These are phyloP conservation scores for Populus trichocarpa DNA, from an alignment of 441 rosid genomes.

Conservation along the genomic window DNA sequence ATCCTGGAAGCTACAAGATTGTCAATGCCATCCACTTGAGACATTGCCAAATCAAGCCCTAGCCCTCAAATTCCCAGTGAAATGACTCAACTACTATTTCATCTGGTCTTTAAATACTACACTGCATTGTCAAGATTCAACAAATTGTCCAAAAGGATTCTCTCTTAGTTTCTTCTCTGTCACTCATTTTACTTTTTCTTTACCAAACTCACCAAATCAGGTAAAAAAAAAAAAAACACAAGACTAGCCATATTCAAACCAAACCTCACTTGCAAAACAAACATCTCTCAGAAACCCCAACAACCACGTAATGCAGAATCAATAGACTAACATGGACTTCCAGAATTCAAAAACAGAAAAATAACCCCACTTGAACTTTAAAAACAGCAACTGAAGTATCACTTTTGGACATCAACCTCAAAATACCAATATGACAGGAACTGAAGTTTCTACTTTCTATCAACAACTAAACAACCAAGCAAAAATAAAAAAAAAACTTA, in stretches of 20 bases:
- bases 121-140: not conserved
- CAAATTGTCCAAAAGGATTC: not conserved
- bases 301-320: conserved; percentile 14
- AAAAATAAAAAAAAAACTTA: not conserved
- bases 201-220: conserved; percentile 43
- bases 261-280: conserved; percentile 59
- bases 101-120: not conserved
- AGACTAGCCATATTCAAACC: conserved; percentile 45
- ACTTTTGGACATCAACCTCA: not conserved
- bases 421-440: not conserved
- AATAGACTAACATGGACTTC: not conserved
- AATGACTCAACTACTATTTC: not conserved
- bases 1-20: conserved; percentile 44
- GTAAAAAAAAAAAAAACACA: conserved; percentile 10
- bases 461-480: not conserved
- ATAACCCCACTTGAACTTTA: not conserved
- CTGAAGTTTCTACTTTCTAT: not conserved
- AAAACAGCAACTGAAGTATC: not conserved
- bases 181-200: conserved; percentile 28
- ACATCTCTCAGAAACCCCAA: conserved; percentile 28
- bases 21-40: conserved; percentile 31
- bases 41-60: conserved; percentile 23
- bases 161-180: conserved; percentile 22
- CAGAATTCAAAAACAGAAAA: not conserved
- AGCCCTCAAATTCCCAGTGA: not conserved